Evolutionary conservation across 352 stramenopile species (phyloP), one percentile per base, ranked within the genome.

Genomic region (Pythium sukuiense): DNA sequence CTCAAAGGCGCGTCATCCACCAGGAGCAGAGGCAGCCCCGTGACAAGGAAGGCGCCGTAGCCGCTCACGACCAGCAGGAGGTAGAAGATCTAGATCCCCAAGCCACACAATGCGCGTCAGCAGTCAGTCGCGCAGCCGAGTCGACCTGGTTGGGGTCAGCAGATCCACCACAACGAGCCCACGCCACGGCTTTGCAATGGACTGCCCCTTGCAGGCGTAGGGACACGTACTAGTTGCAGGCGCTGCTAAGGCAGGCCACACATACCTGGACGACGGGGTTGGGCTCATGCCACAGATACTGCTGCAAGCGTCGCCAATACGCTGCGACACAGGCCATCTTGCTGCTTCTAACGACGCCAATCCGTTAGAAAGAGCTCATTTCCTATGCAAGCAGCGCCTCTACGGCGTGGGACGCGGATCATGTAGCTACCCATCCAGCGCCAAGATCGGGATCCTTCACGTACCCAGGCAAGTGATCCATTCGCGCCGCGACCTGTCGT

Each of bases 31-130:
- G 76, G 78, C 24, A 85, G 57, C 12, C 74, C 81, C 1, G 43
- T 63, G 35, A 76, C 59, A 26, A 90, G 72, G 71, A 92, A 90
- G 8, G 72, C 71, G 24, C 72, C 78, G 59, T 87, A 89, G 61
- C 81, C 78, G 12, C 81, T 76, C 12, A 79, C 68, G 7, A 89
- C 75, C 35, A 90, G 66, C 63, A 85, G 32, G 65, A 92, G 37
- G 67, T 88, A 90, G 56, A 89, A 81, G 35, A 79, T 70, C 79
- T 89, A 59, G 24, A 16, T 2, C 43, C 20, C 4, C 8, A n/a
- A 65, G 9, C 56, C 26, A 61, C 41, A 57, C 57, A 45, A 67
- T 30, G n/a, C 18, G 20, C 20, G n/a, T 50, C 43, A 50, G 43
- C 43, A 11, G 43, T 50, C n/a, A 29, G 18, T 30, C 18, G 9